These are phyloP conservation scores for Aspergillus sp. DNA, from an alignment of 2,329 filamentous ascomycete species.

Conservation along the genomic window DNA sequence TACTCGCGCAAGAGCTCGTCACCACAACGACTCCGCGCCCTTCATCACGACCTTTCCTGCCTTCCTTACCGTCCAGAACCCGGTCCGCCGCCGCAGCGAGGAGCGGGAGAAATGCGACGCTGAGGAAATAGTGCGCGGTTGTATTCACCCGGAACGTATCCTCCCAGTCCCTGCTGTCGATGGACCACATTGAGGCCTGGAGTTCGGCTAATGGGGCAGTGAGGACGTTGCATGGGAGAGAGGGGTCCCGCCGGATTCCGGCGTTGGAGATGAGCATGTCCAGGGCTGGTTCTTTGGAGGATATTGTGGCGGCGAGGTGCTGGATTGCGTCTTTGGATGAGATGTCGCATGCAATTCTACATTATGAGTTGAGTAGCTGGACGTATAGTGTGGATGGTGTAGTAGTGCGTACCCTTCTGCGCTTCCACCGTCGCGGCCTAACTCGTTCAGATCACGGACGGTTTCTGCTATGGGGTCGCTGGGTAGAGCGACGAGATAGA, in stretches of 20 bases:
- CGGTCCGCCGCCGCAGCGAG: slow-evolving; percentile 41
- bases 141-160: slow-evolving; percentile 51
- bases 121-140: slow-evolving; percentile 52
- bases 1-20: slow-evolving; percentile 54
- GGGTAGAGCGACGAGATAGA: slow-evolving; percentile 46
- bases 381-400: too few species aligned
- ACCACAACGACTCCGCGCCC: slow-evolving; percentile 51
- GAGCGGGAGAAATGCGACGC: slow-evolving; percentile 48
- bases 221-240: slow-evolving; percentile 45
- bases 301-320: slow-evolving; percentile 28
- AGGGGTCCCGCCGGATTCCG: slow-evolving; percentile 50
- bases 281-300: slow-evolving; percentile 40
- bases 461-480: slow-evolving; percentile 42
- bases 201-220: slow-evolving; percentile 44
- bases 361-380: too few species aligned
- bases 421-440: slow-evolving; percentile 34
- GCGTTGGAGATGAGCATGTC: slow-evolving; percentile 54
- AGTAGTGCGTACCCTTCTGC: not conserved
- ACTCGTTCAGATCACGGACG: slow-evolving; percentile 40
- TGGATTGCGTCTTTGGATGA: slow-evolving; percentile 42
- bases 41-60: slow-evolving; percentile 22
- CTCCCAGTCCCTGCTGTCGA: slow-evolving; percentile 39
- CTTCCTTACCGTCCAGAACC: slow-evolving; percentile 23
- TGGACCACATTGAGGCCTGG: slow-evolving; percentile 44
- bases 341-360: not conserved